Percentiles rank a stretch among this genome's conserved stretches.
Conservation (phyloP, 306 rosid genomes). For the Sicyos edulis region DNA sequence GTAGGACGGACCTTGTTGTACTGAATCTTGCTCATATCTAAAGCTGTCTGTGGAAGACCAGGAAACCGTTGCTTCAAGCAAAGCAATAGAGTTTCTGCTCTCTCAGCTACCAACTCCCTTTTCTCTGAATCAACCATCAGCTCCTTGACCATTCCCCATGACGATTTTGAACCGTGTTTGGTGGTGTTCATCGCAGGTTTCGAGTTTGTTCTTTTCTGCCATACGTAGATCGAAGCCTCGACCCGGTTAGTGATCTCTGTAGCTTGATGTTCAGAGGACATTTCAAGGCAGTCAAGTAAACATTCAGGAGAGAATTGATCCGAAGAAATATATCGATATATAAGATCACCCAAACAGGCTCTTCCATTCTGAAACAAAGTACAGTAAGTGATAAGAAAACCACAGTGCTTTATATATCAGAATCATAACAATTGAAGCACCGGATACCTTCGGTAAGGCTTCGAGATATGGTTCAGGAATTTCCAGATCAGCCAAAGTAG, state of each 20-base stretch:
- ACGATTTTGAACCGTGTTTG: constrained; percentile 58
- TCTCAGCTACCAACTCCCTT: constrained; percentile 74
- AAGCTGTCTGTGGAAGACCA: constrained; percentile 80
- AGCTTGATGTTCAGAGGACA: constrained; percentile 94
- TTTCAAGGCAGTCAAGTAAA: constrained; percentile 75
- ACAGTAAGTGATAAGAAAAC: constrained; percentile 10
- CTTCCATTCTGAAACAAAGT: constrained; percentile 69
- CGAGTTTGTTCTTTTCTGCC: constrained; percentile 54
- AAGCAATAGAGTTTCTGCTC: constrained; percentile 81
- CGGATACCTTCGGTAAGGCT: constrained; percentile 75
- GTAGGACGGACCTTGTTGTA: constrained; percentile 56
- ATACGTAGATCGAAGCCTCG: constrained; percentile 69
- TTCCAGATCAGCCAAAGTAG: constrained; percentile 72
- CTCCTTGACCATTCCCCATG: constrained; percentile 98
- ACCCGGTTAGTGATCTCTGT: constrained; percentile 76
- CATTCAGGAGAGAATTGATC: constrained; percentile 86
- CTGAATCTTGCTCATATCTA: constrained; percentile 93
- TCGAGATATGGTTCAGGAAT: constrained; percentile 80
- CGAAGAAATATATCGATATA: constrained; percentile 71
- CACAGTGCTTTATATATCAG: background rate
- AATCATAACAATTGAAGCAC: background rate
- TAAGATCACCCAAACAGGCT: constrained; percentile 75
- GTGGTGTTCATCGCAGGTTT: constrained; percentile 39
- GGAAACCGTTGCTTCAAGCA: constrained; percentile 90
- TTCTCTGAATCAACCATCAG: constrained; percentile 82